Evolutionary conservation across 495 filamentous ascomycete genomes (phyloP).

Genomic region (Neurospora sp.): DNA sequence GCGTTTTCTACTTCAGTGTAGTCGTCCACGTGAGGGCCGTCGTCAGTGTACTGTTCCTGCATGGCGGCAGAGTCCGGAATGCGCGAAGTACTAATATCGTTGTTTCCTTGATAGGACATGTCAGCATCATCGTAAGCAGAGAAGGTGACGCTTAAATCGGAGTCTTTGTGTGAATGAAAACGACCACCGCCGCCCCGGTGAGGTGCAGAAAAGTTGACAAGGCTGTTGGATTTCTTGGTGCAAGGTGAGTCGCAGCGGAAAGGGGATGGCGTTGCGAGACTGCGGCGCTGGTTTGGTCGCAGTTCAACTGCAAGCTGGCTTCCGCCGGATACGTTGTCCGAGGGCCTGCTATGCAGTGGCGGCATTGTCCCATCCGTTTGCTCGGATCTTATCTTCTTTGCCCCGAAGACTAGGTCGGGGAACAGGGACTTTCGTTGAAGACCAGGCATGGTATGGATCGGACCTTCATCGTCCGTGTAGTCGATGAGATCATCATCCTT

Average conservation of each 20-base stretch:
- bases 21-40: neutral
- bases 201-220: constrained; percentile 2
- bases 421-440: neutral
- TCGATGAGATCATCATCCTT: constrained; percentile 14
- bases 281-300: neutral
- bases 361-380: neutral
- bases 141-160: constrained; percentile 7
- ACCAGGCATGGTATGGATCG: neutral
- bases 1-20: neutral
- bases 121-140: constrained; percentile 12
- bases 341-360: neutral
- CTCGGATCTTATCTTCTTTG: neutral
- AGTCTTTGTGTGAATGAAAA: constrained; percentile 5
- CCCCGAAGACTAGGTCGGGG: neutral
- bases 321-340: neutral
- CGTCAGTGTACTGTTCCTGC: constrained; percentile 4
- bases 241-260: neutral
- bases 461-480: constrained; percentile 23
- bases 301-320: neutral
- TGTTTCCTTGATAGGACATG: constrained; percentile 9
- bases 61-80: constrained; percentile 1
- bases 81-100: constrained; percentile 9
- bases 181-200: neutral
- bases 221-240: neutral
- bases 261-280: neutral